These are phyloP conservation scores for Phytophthora kernoviae DNA, from an alignment of 352 stramenopile genomes.

Conservation along the genomic window DNA sequence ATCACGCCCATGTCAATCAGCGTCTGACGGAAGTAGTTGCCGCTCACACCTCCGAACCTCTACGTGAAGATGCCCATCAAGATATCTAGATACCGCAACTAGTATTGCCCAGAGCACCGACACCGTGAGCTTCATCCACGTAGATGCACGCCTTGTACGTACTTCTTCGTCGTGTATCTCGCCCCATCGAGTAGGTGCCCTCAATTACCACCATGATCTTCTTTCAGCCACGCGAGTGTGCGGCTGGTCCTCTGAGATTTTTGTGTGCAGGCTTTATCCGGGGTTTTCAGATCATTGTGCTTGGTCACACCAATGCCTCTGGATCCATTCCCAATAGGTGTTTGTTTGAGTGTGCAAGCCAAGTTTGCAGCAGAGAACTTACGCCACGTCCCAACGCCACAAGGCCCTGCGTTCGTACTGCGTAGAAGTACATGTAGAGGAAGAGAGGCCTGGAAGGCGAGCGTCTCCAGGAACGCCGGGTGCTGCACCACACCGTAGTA, in stretches of 20 bases:
- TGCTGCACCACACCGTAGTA: no score
- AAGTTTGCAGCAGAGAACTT: no score
- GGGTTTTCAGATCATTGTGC: slow-evolving; percentile 97
- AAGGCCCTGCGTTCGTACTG: no score
- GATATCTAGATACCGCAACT: slow-evolving; percentile 96
- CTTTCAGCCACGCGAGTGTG: slow-evolving; percentile 94
- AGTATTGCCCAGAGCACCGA: slow-evolving; percentile 93
- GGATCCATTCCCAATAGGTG: slow-evolving; percentile 97
- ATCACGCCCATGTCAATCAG: slow-evolving; percentile 93
- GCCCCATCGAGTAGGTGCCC: slow-evolving; percentile 97
- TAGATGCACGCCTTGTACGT: slow-evolving; percentile 98
- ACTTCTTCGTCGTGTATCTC: slow-evolving; percentile 93
- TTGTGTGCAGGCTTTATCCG: slow-evolving; percentile 68
- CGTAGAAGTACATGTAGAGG: no score
- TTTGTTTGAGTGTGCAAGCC: slow-evolving; percentile 99
- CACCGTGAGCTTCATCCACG: slow-evolving; percentile 96
- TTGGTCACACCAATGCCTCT: slow-evolving; percentile 94
- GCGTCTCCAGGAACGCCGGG: no score
- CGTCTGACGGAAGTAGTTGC: slow-evolving; percentile 97
- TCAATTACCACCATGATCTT: slow-evolving; percentile 97
- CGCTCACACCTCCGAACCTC: slow-evolving; percentile 97
- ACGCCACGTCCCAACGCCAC: no score
- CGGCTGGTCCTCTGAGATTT: slow-evolving; percentile 80
- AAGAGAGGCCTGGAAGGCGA: no score
- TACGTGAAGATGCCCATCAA: slow-evolving; percentile 99